These are phyloP conservation scores for Backusella liffmaniae DNA, from an alignment of 192 early-diverging fungal genomes.

Conservation along the genomic window DNA sequence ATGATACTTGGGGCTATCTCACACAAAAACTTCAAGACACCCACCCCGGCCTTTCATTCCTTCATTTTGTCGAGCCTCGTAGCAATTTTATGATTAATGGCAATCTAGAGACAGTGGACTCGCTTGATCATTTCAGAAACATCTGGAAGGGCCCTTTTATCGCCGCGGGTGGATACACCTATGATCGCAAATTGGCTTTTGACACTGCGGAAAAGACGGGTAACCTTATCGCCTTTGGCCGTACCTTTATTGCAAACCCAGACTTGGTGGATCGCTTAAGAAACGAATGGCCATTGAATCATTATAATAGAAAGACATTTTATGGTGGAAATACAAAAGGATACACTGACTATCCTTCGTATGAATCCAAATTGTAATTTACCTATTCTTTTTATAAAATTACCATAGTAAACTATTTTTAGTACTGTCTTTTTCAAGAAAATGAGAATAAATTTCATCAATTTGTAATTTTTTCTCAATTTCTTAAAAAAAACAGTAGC, in stretches of 20 bases:
- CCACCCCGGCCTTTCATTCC: constrained; percentile 28
- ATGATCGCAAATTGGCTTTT: constrained; percentile 14
- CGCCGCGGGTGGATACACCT: constrained; percentile 19
- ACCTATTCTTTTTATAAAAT: not conserved
- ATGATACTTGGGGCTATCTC: constrained; percentile 30
- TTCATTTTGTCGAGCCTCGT: constrained; percentile 36
- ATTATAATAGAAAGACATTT: constrained; percentile 22
- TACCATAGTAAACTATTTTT: too few species aligned
- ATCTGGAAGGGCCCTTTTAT: constrained; percentile 28
- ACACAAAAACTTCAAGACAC: constrained; percentile 20
- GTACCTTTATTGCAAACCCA: constrained; percentile 35
- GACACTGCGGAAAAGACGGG: constrained; percentile 15
- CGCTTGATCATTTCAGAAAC: constrained; percentile 12
- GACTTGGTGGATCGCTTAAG: constrained; percentile 23
- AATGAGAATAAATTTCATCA: too few species aligned
- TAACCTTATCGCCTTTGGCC: constrained; percentile 27
- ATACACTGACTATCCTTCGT: constrained; percentile 31
- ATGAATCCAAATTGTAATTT: not conserved
- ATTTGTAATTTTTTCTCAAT: too few species aligned
- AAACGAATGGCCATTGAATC: constrained; percentile 16
- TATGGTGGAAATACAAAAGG: constrained; percentile 15
- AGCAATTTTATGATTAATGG: constrained; percentile 48
- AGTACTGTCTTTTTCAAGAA: too few species aligned
- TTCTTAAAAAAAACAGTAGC: too few species aligned
- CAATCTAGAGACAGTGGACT: not conserved